These are phyloP conservation scores for Cryptococcus floricola DNA, from an alignment of 1,284 basidiomycete species.

Conservation along the genomic window DNA sequence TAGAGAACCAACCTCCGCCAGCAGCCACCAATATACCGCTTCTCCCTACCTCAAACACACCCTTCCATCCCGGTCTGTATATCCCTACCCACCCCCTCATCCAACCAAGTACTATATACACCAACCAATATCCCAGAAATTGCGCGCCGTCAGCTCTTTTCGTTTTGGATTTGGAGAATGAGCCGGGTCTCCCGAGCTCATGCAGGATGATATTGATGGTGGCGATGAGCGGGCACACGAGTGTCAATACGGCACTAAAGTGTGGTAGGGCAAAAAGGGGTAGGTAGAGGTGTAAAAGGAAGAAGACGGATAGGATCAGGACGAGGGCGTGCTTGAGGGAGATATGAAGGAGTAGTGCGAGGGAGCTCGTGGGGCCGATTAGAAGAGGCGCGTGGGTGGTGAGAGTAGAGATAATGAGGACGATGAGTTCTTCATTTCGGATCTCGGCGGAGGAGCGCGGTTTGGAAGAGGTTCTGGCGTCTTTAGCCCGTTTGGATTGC, in stretches of 20 bases:
- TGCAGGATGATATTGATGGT: slow-evolving; percentile 7
- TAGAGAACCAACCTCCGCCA: slow-evolving; percentile 24
- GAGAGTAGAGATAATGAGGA: slow-evolving; percentile 3
- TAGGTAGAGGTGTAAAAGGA: slow-evolving; percentile 12
- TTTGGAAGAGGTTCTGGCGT: neutral
- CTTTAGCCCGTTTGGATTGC: neutral
- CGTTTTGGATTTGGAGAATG: neutral
- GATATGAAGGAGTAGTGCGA: slow-evolving; percentile 8
- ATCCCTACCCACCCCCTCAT: slow-evolving; percentile 9
- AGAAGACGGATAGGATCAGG: slow-evolving; percentile 8
- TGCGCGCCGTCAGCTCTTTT: slow-evolving; percentile 10
- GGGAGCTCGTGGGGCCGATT: slow-evolving; percentile 1
- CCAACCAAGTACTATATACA: slow-evolving; percentile 11
- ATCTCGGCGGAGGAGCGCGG: slow-evolving; percentile 1
- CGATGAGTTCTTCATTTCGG: slow-evolving; percentile 2
- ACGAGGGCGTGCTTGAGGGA: neutral
- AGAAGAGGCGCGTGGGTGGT: slow-evolving; percentile 14
- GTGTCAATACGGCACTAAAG: slow-evolving; percentile 14
- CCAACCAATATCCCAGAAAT: slow-evolving; percentile 20
- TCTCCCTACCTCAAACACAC: slow-evolving; percentile 14
- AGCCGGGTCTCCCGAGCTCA: neutral
- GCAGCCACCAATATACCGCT: slow-evolving; percentile 11
- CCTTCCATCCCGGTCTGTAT: slow-evolving; percentile 13
- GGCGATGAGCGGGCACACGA: slow-evolving; percentile 18
- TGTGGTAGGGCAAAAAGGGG: slow-evolving; percentile 20